Evolutionary conservation across 1,284 basidiomycete genomes (phyloP), one percentile per base, ranked within the genome.

Genomic region (Ustilago lituana): DNA sequence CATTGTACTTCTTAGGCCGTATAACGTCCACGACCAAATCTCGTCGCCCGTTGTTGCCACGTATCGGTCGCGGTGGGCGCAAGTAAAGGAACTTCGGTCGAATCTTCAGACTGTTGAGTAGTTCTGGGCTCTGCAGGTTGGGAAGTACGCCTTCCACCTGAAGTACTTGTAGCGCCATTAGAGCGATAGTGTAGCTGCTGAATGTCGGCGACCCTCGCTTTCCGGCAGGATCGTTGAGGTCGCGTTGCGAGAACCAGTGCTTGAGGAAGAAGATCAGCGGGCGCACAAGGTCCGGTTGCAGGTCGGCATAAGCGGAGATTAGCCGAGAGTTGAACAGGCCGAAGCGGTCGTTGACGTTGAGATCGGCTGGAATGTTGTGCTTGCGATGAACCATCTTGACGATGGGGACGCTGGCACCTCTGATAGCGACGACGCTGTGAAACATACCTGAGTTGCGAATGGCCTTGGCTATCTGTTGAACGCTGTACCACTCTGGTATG

Each of bases 91-190:
- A 62, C 20, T 10, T 37, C 41, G 39, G 58, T 14, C 9, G 63
- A 36, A 56, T 43, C 15, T 50, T 53, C n/a, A 68, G 58, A 15
- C 43, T 44, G 2, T 39, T 48, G 27, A 83, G 75, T 6, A 83
- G 59, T 5, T 29, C 20, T 2, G 63, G 46, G 37, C 73, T 71
- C 38, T 83, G 83, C 5, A 83, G 62, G 43, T 83, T 83, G 1
- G 82, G 83, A 15, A 83, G 57, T 33, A 81, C 31, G 0, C 63
- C 60, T 38, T 66, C 53, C 2, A 59, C 37, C 53, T 83, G 83
- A 6, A 83, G 73, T 41, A 78, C 81, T 20, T 78, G 67, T 44
- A 83, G 69, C 9, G 74, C 74, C 65, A 76, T 60, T 12, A 79
- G 64, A 6, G 65, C 60, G n/a, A 77, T 62, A 4, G 77, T 73